Evolutionary conservation across 2,329 filamentous ascomycete species (phyloP), one percentile per base, ranked within the genome.

Genomic region (Hypocreales sp.): DNA sequence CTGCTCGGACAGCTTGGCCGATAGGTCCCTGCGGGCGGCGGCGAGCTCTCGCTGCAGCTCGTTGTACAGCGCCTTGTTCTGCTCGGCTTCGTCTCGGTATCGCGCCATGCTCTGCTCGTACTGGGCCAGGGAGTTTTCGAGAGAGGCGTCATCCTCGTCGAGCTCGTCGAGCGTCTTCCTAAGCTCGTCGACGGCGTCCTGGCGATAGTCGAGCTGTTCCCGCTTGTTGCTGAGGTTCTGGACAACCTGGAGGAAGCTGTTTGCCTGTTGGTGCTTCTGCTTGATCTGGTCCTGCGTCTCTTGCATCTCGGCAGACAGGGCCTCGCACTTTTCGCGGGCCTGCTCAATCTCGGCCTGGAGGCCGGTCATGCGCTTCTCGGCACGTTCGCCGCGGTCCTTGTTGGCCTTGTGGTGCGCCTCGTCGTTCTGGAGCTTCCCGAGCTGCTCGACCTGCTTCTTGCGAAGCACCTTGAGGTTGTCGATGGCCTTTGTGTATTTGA

Each of bases 401-500:
- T 90, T 79, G 25, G 68, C 60, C 48, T 90, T 90, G 37, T 79
- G 74, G 36, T 84, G 71, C 22, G 73, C 64, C 46, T 93, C 82
- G 32, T 79, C 67, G 23, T 78, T 70, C 42, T 81, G 82, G 31
- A 79, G 66, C 34, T 76, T 70, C 11, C 61, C 67, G 8, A 95
- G 64, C 34, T 87, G 68, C 36, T 79, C 73, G 20, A 75, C 78
- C 38, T 92, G 77, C 37, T 75, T 78, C 55, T 95, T 98, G 21
- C 78, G 68, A 26, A 95, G 62, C 8, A 74, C 50, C 46, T 92
- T 94, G 47, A 98, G 79, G 48, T 92, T 93, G 24, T 94, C 86
- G 33, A 98, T 92, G 12, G 86, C 90, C 45, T 93, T 94, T 19
- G 86, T 93, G 52, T 95, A 98, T 48, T 93, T 94, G 54, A 82